Evolutionary conservation across 805 yeast species (phyloP).

Genomic region (Candida tallmaniae): DNA sequence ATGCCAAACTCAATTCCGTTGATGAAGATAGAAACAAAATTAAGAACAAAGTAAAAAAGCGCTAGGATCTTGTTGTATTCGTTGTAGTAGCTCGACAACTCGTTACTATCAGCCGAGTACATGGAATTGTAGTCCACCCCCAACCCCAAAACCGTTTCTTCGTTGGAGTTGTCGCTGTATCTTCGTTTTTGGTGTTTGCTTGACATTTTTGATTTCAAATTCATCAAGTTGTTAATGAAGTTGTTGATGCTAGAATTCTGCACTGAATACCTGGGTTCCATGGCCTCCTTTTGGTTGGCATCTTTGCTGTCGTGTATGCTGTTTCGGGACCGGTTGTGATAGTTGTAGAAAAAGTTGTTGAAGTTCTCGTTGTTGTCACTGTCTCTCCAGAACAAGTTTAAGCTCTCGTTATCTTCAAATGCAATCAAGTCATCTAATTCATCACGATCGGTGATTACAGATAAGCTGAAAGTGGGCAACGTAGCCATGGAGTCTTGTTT

Average conservation of each 20-base stretch:
- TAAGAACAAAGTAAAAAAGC: constrained; percentile 25
- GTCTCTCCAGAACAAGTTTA: constrained; percentile 12
- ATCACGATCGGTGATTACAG: constrained; percentile 11
- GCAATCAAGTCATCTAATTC: constrained; percentile 12
- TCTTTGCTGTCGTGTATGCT: constrained; percentile 1
- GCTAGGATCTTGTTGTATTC: constrained; percentile 36
- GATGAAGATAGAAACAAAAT: constrained; percentile 32
- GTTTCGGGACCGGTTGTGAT: background rate
- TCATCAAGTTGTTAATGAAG: constrained; percentile 7
- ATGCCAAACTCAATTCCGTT: constrained; percentile 39
- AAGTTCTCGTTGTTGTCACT: constrained; percentile 3
- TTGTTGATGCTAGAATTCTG: background rate
- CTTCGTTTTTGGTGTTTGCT: too few species aligned
- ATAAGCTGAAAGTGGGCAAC: constrained; percentile 9
- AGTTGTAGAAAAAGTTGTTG: background rate
- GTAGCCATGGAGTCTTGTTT: constrained; percentile 9
- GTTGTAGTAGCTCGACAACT: constrained; percentile 22
- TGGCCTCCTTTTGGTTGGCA: too few species aligned
- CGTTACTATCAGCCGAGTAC: constrained; percentile 19
- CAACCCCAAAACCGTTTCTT: background rate
- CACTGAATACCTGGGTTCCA: too few species aligned
- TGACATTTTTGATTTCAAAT: constrained; percentile 3
- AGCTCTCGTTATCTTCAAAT: constrained; percentile 14
- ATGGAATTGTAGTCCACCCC: constrained; percentile 26
- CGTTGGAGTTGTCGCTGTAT: too few species aligned